These are phyloP conservation scores for Hansenula lynferdii DNA, from an alignment of 1,139 yeast genomes.

Conservation along the genomic window DNA sequence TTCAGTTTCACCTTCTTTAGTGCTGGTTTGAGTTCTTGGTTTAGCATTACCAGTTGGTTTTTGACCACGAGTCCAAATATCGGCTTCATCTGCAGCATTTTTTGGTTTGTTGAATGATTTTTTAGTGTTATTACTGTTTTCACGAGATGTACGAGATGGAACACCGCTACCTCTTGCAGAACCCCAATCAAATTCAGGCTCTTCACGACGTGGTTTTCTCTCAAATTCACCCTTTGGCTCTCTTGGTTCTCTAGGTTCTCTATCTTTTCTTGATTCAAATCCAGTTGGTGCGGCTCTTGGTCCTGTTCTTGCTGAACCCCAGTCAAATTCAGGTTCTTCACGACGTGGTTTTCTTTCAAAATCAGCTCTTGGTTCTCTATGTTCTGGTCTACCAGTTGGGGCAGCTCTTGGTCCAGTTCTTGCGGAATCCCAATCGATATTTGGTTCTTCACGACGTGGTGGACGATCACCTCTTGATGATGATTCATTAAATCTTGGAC, in stretches of 20 bases:
- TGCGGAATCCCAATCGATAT: no score
- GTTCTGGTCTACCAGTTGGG: no score
- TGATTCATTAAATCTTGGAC: no score
- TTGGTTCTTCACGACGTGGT: no score
- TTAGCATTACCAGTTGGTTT: slow-evolving; percentile 25
- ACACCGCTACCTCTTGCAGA: slow-evolving; percentile 20
- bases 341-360: slow-evolving; percentile 27
- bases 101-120: slow-evolving; percentile 24
- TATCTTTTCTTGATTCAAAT: slow-evolving; percentile 29
- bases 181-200: slow-evolving; percentile 45
- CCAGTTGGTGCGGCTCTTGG: slow-evolving; percentile 32
- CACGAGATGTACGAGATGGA: slow-evolving; percentile 10
- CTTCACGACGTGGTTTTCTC: slow-evolving; percentile 34
- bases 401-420: no score
- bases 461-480: background rate
- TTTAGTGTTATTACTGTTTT: background rate
- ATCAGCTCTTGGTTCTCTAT: background rate
- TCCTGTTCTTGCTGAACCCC: slow-evolving; percentile 44
- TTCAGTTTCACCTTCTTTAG: slow-evolving; percentile 18
- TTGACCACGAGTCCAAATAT: slow-evolving; percentile 42
- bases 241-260: slow-evolving; percentile 24
- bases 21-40: slow-evolving; percentile 17
- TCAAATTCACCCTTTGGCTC: slow-evolving; percentile 23
- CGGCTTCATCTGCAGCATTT: slow-evolving; percentile 39
- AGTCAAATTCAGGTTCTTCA: slow-evolving; percentile 47